Percentiles rank a stretch among this genome's conserved stretches.
Evolutionary conservation across 164 flowering plant genomes (phyloP).

Genomic region (Kalanchoe fedtschenkoi): DNA sequence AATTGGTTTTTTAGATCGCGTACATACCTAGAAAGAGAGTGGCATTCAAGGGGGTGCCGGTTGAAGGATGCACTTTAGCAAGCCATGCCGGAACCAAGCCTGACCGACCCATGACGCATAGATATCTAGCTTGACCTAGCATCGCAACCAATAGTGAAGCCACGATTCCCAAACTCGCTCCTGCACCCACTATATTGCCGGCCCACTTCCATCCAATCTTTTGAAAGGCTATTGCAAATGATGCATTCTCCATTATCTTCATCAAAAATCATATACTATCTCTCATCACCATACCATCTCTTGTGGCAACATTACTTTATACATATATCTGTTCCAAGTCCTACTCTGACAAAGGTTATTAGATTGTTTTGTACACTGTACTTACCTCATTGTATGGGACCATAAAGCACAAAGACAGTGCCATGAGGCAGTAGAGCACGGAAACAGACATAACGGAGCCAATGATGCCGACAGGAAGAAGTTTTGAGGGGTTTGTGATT

Average conservation of each 20-base stretch:
- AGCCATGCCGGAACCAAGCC: slow-evolving; percentile 72
- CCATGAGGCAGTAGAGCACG: slow-evolving; percentile 58
- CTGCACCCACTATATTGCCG: slow-evolving; percentile 60
- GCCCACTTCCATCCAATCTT: slow-evolving; percentile 73
- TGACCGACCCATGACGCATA: slow-evolving; percentile 80
- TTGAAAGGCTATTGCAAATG: slow-evolving; percentile 51
- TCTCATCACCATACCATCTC: not conserved
- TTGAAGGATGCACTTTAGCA: slow-evolving; percentile 78
- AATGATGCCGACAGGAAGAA: slow-evolving; percentile 62
- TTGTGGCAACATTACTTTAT: not conserved
- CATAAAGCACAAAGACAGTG: slow-evolving; percentile 49
- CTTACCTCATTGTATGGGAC: slow-evolving; percentile 59
- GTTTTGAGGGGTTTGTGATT: slow-evolving; percentile 51
- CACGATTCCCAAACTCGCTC: slow-evolving; percentile 78
- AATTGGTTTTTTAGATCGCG: too few relatives aligned
- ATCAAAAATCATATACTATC: slow-evolving; percentile 2
- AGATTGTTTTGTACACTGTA: not conserved
- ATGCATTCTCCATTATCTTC: slow-evolving; percentile 42
- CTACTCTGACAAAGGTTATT: too few relatives aligned
- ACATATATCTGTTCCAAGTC: not conserved
- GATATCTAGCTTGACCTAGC: slow-evolving; percentile 86
- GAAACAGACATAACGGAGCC: slow-evolving; percentile 61
- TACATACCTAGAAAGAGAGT: slow-evolving; percentile 63
- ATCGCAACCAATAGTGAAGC: slow-evolving; percentile 85
- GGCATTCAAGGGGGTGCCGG: slow-evolving; percentile 83